Evolutionary conservation across 306 rosid genomes (phyloP).

Genomic region (Potentilla sterilis): DNA sequence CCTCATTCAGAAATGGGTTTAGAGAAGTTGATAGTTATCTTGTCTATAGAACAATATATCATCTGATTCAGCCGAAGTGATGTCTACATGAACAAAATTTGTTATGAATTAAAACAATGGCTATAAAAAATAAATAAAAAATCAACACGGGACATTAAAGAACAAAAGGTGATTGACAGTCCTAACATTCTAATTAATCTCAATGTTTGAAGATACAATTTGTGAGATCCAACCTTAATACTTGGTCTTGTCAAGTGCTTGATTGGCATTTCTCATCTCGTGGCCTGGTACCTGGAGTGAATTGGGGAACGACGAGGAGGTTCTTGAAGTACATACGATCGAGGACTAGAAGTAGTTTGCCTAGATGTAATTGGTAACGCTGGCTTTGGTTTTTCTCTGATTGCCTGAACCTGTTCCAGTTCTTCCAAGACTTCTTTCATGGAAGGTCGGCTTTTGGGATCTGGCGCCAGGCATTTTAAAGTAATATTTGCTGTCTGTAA

Average conservation of each 20-base stretch:
- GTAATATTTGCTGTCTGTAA: slow-evolving; percentile 45
- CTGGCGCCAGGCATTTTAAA: slow-evolving; percentile 52
- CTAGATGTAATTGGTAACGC: slow-evolving; percentile 11
- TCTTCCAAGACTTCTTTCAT: slow-evolving; percentile 68
- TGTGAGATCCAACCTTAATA: background rate
- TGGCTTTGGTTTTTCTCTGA: slow-evolving; percentile 32
- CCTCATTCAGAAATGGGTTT: background rate
- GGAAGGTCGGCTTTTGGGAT: slow-evolving; percentile 68
- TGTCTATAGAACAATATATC: background rate
- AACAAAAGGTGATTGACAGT: slow-evolving; percentile 6
- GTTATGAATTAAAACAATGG: slow-evolving; percentile 14
- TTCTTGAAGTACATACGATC: slow-evolving; percentile 9
- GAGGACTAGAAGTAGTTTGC: slow-evolving; percentile 4
- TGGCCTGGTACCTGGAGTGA: slow-evolving; percentile 22
- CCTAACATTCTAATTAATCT: slow-evolving; percentile 2
- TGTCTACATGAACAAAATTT: slow-evolving; percentile 5
- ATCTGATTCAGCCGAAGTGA: slow-evolving; percentile 19
- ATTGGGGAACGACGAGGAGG: background rate
- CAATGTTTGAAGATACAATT: slow-evolving; percentile 8
- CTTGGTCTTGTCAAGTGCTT: background rate
- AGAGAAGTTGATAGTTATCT: background rate
- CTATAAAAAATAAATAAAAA: background rate
- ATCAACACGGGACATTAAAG: background rate
- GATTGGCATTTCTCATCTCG: slow-evolving; percentile 7
- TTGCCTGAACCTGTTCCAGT: slow-evolving; percentile 53